Conservation (phyloP, 2,329 filamentous ascomycete species). For the Monilinia polystroma region DNA sequence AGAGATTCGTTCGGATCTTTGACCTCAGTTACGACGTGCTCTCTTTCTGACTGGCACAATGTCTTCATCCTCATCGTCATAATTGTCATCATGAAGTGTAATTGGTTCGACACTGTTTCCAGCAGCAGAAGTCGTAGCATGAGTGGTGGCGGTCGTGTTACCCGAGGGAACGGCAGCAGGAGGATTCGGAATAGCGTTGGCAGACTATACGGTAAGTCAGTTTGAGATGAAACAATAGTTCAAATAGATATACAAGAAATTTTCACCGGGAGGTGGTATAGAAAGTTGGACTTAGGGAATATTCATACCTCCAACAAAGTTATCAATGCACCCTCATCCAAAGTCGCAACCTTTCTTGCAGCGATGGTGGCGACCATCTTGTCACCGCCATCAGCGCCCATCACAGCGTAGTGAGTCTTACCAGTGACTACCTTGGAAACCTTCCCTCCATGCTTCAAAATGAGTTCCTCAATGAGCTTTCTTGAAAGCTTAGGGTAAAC, state of each 20-base stretch:
- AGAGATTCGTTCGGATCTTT: too few species aligned
- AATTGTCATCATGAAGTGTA: background rate
- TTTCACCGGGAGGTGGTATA: background rate
- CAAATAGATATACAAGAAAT: background rate
- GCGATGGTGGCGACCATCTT: slow-evolving; percentile 28
- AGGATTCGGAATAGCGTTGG: too few species aligned
- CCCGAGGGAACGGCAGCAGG: too few species aligned
- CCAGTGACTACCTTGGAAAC: slow-evolving; percentile 29
- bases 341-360: slow-evolving; percentile 18
- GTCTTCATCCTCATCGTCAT: background rate
- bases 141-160: too few species aligned
- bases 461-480: slow-evolving; percentile 31
- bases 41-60: background rate
- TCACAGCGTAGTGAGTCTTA: slow-evolving; percentile 32
- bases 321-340: slow-evolving; percentile 33
- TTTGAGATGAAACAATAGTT: background rate
- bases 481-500: slow-evolving; percentile 26
- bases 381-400: slow-evolving; percentile 34
- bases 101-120: too few species aligned
- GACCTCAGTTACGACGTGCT: too few species aligned
- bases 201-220: background rate
- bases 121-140: too few species aligned
- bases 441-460: slow-evolving; percentile 32
- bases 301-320: slow-evolving; percentile 21
- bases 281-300: background rate